Evolutionary conservation across 306 rosid species (phyloP).

Genomic region (Rosa rugosa): DNA sequence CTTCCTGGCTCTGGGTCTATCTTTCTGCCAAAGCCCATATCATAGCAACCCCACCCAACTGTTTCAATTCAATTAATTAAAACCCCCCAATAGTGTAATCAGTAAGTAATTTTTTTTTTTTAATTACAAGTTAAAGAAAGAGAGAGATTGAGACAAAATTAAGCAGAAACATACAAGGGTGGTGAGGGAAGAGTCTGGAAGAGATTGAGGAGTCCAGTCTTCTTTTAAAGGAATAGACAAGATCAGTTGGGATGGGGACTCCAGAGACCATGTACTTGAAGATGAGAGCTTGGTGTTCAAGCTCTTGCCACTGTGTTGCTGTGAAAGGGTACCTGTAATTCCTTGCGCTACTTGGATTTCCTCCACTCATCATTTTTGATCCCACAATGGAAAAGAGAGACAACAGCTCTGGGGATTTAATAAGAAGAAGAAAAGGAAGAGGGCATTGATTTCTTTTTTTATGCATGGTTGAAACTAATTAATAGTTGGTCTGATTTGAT

Average conservation of each 20-base stretch:
- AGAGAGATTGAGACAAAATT: background rate
- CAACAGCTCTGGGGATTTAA: constrained; percentile 21
- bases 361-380: constrained; percentile 47
- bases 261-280: constrained; percentile 94
- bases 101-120: background rate
- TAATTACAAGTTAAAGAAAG: background rate
- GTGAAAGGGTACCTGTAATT: constrained; percentile 73
- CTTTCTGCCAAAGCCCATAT: constrained; percentile 95
- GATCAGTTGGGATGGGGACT: constrained; percentile 83
- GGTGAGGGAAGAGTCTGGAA: constrained; percentile 80
- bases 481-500: constrained; percentile 30
- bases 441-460: constrained; percentile 40
- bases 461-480: constrained; percentile 57
- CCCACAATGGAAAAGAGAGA: constrained; percentile 7
- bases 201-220: constrained; percentile 74
- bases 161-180: constrained; percentile 46
- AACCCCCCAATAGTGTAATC: background rate
- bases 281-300: constrained; percentile 93
- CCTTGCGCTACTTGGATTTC: constrained; percentile 38
- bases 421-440: constrained; percentile 29
- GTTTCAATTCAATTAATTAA: constrained; percentile 29
- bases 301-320: constrained; percentile 94
- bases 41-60: constrained; percentile 96
- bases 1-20: constrained; percentile 99
- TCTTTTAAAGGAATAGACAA: constrained; percentile 74